Percentiles rank a stretch among this genome's conserved stretches.
Evolutionary conservation across 139 green algal genomes (phyloP).

Genomic region (Spirogloea muscicola): DNA sequence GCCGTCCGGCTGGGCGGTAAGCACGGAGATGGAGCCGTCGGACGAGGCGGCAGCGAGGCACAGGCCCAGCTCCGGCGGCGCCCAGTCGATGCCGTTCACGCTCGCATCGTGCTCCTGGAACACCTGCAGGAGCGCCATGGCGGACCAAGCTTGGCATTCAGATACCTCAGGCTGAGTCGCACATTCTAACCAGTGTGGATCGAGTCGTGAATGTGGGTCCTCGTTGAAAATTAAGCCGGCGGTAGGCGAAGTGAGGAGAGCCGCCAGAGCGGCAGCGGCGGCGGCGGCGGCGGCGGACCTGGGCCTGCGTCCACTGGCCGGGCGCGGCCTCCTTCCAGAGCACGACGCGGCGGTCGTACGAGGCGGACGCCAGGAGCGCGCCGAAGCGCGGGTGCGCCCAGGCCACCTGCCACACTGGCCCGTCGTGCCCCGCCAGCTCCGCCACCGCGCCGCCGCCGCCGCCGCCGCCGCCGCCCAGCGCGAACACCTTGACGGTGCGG

Average conservation of each 20-base stretch:
- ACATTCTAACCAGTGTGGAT: too few species aligned
- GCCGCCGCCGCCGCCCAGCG: slow-evolving; percentile 54
- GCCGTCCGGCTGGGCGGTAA: slow-evolving; percentile 40
- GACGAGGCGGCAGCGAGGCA: slow-evolving; percentile 81
- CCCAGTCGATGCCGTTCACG: slow-evolving; percentile 91
- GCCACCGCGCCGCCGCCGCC: background rate
- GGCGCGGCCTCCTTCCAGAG: slow-evolving; percentile 84
- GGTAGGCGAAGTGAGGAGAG: too few species aligned
- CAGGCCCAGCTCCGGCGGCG: slow-evolving; percentile 86
- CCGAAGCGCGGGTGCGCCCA: slow-evolving; percentile 97
- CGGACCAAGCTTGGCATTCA: too few species aligned
- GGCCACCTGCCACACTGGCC: slow-evolving; percentile 78
- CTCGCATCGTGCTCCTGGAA: slow-evolving; percentile 62
- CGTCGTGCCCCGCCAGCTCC: slow-evolving; percentile 74
- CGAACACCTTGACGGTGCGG: slow-evolving; percentile 82
- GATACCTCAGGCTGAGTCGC: too few species aligned
- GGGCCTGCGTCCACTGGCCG: slow-evolving; percentile 72
- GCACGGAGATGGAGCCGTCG: slow-evolving; percentile 80
- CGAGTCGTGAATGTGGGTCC: too few species aligned
- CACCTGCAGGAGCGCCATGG: too few species aligned
- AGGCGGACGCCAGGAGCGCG: slow-evolving; percentile 80
- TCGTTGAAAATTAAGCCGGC: too few species aligned
- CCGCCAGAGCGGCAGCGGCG: too few species aligned
- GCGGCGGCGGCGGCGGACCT: too few species aligned
- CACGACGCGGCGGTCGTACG: slow-evolving; percentile 88